These are phyloP conservation scores for Isabelozyma rhagii DNA, from an alignment of 805 yeast species.

Conservation along the genomic window DNA sequence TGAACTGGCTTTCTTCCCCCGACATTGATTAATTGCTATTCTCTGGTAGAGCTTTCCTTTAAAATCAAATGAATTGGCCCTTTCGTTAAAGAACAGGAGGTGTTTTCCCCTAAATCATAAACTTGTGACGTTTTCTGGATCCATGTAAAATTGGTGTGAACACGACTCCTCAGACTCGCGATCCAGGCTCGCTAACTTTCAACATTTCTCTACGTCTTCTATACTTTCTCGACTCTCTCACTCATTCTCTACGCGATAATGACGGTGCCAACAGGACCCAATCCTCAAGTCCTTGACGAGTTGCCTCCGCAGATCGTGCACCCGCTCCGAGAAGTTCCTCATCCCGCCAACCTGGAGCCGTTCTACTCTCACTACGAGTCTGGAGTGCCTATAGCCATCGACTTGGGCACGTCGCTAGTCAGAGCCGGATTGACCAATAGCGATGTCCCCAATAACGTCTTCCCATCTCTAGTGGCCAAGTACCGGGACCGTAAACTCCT, in stretches of 20 bases:
- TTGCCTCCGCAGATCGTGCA: slow-evolving; percentile 42
- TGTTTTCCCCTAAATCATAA: too few species aligned
- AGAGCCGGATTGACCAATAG: slow-evolving; percentile 57
- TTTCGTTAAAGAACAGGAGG: too few species aligned
- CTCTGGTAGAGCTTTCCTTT: too few species aligned
- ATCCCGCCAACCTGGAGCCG: slow-evolving; percentile 42
- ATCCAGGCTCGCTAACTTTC: too few species aligned
- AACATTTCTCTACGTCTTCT: background rate
- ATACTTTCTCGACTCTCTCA: background rate
- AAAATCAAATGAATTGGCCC: too few species aligned
- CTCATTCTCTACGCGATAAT: background rate
- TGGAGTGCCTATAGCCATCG: slow-evolving; percentile 80
- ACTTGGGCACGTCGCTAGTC: slow-evolving; percentile 67
- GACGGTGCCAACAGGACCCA: background rate
- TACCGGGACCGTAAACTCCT: slow-evolving; percentile 75
- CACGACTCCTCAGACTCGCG: too few species aligned
- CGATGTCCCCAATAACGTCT: slow-evolving; percentile 53
- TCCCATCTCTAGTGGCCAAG: slow-evolving; percentile 67
- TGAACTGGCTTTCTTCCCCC: slow-evolving; percentile 38
- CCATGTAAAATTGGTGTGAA: too few species aligned
- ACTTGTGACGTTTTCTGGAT: too few species aligned
- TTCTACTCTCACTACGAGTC: slow-evolving; percentile 45
- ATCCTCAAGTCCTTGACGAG: slow-evolving; percentile 11
- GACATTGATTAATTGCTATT: slow-evolving; percentile 15
- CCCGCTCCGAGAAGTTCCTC: slow-evolving; percentile 38